These are phyloP conservation scores for Neonectria magnoliae DNA, from an alignment of 2,329 filamentous ascomycete genomes.

Conservation along the genomic window DNA sequence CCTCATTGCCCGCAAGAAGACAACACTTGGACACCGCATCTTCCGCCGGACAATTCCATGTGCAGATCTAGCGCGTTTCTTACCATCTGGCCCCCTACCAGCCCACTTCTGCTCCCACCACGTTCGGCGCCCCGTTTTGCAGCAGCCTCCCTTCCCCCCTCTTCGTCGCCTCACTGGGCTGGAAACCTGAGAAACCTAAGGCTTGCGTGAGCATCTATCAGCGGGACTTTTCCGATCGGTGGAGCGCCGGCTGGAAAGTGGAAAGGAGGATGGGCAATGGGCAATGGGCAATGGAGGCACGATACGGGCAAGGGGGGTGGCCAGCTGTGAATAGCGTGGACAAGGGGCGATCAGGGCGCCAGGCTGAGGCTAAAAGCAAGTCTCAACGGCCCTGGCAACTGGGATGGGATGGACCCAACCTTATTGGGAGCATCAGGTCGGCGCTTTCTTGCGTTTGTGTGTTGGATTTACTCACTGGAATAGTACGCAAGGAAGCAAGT, in stretches of 20 bases:
- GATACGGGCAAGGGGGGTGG: not conserved
- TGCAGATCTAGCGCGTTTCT: constrained; percentile 19
- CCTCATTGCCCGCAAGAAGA: not conserved
- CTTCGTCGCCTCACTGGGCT: not conserved
- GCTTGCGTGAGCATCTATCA: not conserved
- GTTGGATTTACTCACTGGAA: not conserved
- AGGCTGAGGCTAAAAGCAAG: constrained; percentile 10
- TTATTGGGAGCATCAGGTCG: constrained; percentile 13
- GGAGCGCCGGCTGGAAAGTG: not conserved
- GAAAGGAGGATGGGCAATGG: not conserved
- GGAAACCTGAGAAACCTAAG: not conserved
- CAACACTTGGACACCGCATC: not conserved
- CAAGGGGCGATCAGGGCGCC: constrained; percentile 7
- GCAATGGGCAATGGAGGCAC: not conserved
- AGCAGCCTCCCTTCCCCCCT: not conserved
- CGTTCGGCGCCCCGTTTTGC: not conserved
- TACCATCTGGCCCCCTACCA: constrained; percentile 2
- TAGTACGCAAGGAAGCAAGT: not conserved
- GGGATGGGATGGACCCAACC: constrained; percentile 6
- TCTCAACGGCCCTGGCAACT: constrained; percentile 13
- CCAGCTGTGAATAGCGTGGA: not conserved
- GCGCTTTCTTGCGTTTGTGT: not conserved
- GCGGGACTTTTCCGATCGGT: not conserved
- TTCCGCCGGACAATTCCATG: constrained; percentile 13
- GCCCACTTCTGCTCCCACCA: constrained; percentile 2